Evolutionary conservation across 306 rosid species (phyloP), one percentile per base, ranked within the genome.

Genomic region (Ammopiptanthus mongolicus): DNA sequence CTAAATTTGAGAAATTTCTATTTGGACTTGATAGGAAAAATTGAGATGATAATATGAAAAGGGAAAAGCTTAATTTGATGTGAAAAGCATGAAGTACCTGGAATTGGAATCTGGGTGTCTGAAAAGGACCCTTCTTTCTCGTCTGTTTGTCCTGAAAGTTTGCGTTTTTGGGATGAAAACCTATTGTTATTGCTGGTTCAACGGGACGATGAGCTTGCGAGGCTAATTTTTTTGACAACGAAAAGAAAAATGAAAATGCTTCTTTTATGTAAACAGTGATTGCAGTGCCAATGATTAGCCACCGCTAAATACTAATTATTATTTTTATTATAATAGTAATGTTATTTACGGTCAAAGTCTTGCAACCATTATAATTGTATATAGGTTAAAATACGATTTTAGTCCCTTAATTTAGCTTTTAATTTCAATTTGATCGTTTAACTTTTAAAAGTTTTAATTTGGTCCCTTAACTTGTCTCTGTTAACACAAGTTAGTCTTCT

Each of bases 11-110:
- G 75, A 31, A 18, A 62, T 50, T 44, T 19, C 22, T 29, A 23
- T 19, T 22, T 11, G 12, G 58, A 71, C 29, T 25, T 52, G 44
- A 64, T 14, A 21, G 5, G 56, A 63, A 52, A 78, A 68, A 0
- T 62, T 21, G 23, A 39, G 29, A 69, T 9, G 50, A 47, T 13
- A 68, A 13, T n/a, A 22, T 12, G 41, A 46, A 51, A 36, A 71
- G 37, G 31, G 6, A 55, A 65, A 81, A 73, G 66, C 25, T 51
- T 39, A 34, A 75, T 71, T 83, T 79, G 68, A 71, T 57, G 34
- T 8, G 11, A 58, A 74, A 70, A 60, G 34, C 52, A 28, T 41
- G 57, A 36, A 77, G 19, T 75, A 86, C 89, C 92, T 79, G 89
- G 19, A 85, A 76, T 14, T 66, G 53, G 77, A 76, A 74, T 78